Conservation (phyloP, 2,329 filamentous ascomycete genomes). For the Biscogniauxia marginata region DNA sequence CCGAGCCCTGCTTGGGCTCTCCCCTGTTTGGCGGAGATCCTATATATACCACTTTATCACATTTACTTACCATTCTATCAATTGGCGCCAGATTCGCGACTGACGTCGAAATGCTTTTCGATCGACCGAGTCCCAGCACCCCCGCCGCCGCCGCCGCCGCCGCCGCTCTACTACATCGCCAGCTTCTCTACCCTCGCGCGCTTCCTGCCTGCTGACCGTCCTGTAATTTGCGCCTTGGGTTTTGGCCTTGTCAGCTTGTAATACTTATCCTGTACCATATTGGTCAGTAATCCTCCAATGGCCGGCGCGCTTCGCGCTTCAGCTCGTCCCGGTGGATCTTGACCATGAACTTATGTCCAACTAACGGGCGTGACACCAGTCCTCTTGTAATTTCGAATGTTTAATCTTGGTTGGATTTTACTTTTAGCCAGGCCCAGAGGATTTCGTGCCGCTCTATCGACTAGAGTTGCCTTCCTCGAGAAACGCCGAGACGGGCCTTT, state of each 20-base stretch:
- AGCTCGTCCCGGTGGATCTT: conserved; percentile 9
- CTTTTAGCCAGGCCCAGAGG: conserved; percentile 15
- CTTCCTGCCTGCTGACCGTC: conserved; percentile 19
- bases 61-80: conserved; percentile 7
- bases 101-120: conserved; percentile 36
- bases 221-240: conserved; percentile 12
- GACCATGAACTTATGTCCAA: conserved; percentile 13
- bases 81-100: conserved; percentile 21
- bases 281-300: conserved; percentile 40
- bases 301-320: conserved; percentile 9
- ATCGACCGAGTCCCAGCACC: conserved; percentile 24
- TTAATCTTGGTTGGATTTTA: conserved; percentile 28
- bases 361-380: conserved; percentile 27
- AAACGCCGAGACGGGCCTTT: conserved; percentile 5
- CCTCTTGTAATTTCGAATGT: conserved; percentile 33
- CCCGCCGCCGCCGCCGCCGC: conserved; percentile 20
- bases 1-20: conserved; percentile 20
- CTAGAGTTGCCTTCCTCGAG: conserved; percentile 16
- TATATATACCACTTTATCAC: conserved; percentile 25
- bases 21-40: conserved; percentile 24
- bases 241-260: conserved; percentile 26
- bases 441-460: conserved; percentile 15
- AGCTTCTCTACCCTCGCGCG: conserved; percentile 18
- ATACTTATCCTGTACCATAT: conserved; percentile 41
- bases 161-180: conserved; percentile 18